Evolutionary conservation across 108 stramenopile species (phyloP).

Genomic region (Conticribra guillardii): DNA sequence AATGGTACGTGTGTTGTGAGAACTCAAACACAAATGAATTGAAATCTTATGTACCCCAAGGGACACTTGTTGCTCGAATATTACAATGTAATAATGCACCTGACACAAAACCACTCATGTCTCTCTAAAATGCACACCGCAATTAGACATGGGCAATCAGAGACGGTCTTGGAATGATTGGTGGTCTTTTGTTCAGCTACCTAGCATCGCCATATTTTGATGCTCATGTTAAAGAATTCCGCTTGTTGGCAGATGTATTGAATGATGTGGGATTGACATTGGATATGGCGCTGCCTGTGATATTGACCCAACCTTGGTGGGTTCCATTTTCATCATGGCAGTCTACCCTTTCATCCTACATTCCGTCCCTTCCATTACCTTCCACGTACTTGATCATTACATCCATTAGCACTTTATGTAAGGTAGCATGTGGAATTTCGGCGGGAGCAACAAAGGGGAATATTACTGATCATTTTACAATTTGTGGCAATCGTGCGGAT

Average conservation of each 20-base stretch:
- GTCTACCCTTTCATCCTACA: slow-evolving; percentile 1
- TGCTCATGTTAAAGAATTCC: slow-evolving; percentile 92
- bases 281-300: slow-evolving; percentile 85
- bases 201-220: slow-evolving; percentile 74
- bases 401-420: slow-evolving; percentile 75
- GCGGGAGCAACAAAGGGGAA: slow-evolving; percentile 66
- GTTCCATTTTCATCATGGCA: background rate
- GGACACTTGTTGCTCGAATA: no score
- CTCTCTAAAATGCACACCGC: background rate
- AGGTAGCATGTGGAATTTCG: slow-evolving; percentile 89
- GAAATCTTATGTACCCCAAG: no score
- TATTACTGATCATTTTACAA: slow-evolving; percentile 86
- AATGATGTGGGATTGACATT: slow-evolving; percentile 91
- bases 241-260: slow-evolving; percentile 94
- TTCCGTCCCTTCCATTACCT: slow-evolving; percentile 14
- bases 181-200: slow-evolving; percentile 89
- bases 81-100: background rate
- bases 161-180: slow-evolving; percentile 93
- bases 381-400: slow-evolving; percentile 60
- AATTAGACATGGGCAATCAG: slow-evolving; percentile 73
- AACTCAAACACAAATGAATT: no score
- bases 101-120: background rate
- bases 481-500: slow-evolving; percentile 89
- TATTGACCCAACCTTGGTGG: slow-evolving; percentile 16
- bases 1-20: slow-evolving; percentile 41